A percentile compares a stretch with the other conserved stretches of the same genome.
phyloP scores from a whole-genome alignment of 352 stramenopile species.

The Globisporangium polare region DNA sequence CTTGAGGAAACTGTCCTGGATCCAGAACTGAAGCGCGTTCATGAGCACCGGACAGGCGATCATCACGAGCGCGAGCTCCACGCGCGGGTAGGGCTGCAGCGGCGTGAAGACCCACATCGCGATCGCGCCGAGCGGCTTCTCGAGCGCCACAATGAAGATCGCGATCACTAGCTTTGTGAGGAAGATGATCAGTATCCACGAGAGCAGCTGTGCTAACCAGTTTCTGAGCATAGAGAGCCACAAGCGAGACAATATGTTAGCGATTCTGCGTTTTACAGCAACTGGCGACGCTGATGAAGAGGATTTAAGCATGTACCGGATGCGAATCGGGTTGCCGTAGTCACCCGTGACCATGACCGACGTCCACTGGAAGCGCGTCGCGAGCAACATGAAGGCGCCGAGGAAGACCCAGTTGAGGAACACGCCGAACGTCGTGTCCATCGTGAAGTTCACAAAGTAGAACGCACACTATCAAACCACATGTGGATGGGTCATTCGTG shows the following conservation, averaged over 20 bases:
- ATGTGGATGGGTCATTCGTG: not conserved
- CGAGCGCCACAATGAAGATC: conserved; percentile 61
- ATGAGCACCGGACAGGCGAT: conserved; percentile 86
- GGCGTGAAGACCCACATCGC: conserved; percentile 70
- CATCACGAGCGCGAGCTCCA: conserved; percentile 84
- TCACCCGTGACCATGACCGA: conserved; percentile 64
- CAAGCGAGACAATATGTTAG: not conserved
- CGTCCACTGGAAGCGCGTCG: conserved; percentile 51
- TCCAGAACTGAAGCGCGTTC: conserved; percentile 88
- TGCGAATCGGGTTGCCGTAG: conserved; percentile 67
- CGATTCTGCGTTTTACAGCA: not conserved
- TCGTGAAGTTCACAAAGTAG: conserved; percentile 89
- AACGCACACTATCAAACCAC: conserved; percentile 55
- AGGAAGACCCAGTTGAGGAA: conserved; percentile 83
- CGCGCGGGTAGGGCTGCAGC: conserved; percentile 52
- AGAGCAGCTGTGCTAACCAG: conserved; percentile 73
- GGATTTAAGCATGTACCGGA: conserved; percentile 22
- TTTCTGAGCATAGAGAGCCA: conserved; percentile 17
- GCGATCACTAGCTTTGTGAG: conserved; percentile 77
- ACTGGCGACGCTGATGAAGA: not conserved
- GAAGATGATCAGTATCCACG: conserved; percentile 83
- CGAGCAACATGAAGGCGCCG: conserved; percentile 46
- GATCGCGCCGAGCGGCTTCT: conserved; percentile 55
- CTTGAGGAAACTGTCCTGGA: conserved; percentile 90
- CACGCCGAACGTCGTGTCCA: conserved; percentile 83